phyloP scores from a whole-genome alignment of 805 yeast species.

The Trichomonascus vanleenenianus region DNA sequence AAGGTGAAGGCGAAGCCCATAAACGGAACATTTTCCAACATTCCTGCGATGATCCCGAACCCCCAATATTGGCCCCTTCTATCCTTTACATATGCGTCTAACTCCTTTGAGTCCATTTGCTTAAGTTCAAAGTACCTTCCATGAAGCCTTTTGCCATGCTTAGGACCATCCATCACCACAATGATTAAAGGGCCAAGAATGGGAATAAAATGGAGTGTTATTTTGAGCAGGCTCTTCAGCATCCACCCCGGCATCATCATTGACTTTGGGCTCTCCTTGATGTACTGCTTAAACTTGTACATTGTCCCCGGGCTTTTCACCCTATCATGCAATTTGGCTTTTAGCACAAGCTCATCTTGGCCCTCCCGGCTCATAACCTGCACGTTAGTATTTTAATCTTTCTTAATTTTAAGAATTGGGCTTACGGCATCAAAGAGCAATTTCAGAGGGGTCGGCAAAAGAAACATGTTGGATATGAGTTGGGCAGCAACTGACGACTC shows the following conservation, averaged over 20 bases:
- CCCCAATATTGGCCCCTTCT: conserved; percentile 27
- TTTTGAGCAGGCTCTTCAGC: conserved; percentile 29
- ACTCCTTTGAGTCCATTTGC: conserved; percentile 39
- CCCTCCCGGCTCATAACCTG: conserved; percentile 36
- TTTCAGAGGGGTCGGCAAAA: conserved; percentile 43
- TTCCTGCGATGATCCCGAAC: conserved; percentile 31
- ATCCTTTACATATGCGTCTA: conserved; percentile 23
- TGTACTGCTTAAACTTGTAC: conserved; percentile 25
- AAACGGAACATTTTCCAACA: conserved; percentile 30
- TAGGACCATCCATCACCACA: conserved; percentile 44
- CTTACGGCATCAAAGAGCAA: conserved; percentile 40
- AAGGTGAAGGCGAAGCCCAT: conserved; percentile 30
- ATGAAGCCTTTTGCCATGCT: conserved; percentile 46
- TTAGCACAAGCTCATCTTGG: conserved; percentile 36
- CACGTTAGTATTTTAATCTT: neutral
- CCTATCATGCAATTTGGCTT: conserved; percentile 32
- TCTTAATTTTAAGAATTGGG: neutral
- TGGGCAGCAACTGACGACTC: conserved; percentile 37
- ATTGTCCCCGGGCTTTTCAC: conserved; percentile 25
- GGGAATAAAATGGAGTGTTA: conserved; percentile 44
- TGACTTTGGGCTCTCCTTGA: conserved; percentile 32
- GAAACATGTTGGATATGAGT: conserved; percentile 33
- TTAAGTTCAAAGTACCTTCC: conserved; percentile 50
- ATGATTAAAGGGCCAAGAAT: conserved; percentile 50
- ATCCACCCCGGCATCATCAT: conserved; percentile 37